Conservation (phyloP, 169 alveolate species). For the Plasmodium yoelii region DNA sequence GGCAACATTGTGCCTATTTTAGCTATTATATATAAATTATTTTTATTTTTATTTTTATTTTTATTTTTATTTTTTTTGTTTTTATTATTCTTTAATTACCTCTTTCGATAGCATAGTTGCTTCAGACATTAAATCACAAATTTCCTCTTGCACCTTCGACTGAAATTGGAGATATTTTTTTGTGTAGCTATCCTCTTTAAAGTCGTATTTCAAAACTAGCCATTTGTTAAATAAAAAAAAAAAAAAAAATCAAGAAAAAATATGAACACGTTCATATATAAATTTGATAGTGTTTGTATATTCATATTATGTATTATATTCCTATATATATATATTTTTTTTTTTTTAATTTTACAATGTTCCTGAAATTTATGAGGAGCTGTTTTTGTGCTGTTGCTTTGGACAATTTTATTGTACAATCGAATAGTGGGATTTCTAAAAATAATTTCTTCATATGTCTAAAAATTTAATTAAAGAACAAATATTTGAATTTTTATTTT, state of each 20-base stretch:
- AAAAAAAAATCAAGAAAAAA: neutral
- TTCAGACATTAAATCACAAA: slow-evolving; percentile 60
- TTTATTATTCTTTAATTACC: slow-evolving; percentile 21
- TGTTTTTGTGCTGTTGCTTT: slow-evolving; percentile 77
- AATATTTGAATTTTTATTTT: neutral
- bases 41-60: too few relatives aligned
- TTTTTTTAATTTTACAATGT: slow-evolving; percentile 77
- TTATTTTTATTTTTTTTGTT: neutral
- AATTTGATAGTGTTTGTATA: neutral
- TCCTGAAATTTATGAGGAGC: slow-evolving; percentile 84
- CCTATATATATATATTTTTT: slow-evolving; percentile 11
- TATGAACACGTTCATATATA: neutral
- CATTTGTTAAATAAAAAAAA: neutral
- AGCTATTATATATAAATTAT: too few relatives aligned
- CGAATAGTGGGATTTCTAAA: slow-evolving; percentile 83
- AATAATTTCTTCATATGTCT: slow-evolving; percentile 84
- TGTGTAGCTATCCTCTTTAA: slow-evolving; percentile 48
- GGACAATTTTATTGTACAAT: slow-evolving; percentile 79
- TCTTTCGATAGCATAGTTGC: slow-evolving; percentile 64
- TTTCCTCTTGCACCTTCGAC: slow-evolving; percentile 59
- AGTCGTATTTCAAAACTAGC: slow-evolving; percentile 39
- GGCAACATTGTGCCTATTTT: too few relatives aligned
- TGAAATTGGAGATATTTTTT: slow-evolving; percentile 54
- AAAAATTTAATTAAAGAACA: neutral
- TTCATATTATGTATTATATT: neutral